Evolutionary conservation across 2,329 filamentous ascomycete species (phyloP).

Genomic region (Cercospora sp.): DNA sequence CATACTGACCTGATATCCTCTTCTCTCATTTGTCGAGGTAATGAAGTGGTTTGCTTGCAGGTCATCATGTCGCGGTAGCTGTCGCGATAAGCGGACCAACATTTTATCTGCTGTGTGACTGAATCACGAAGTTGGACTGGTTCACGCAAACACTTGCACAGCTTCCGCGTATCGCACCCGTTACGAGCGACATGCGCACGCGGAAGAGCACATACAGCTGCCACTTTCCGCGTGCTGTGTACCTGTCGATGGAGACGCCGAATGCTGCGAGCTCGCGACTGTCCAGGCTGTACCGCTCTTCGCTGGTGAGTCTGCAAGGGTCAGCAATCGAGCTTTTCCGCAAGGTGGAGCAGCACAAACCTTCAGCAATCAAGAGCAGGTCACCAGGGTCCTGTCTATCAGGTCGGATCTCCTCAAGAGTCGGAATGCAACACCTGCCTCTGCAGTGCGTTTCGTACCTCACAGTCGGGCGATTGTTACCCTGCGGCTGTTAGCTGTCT

Average conservation of each 20-base stretch:
- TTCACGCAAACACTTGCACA: not conserved
- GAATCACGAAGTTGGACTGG: not conserved
- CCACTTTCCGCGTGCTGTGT: not conserved
- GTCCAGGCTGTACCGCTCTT: slow-evolving; percentile 7
- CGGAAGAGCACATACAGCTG: slow-evolving; percentile 13
- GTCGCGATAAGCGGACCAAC: not conserved
- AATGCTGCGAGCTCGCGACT: not conserved
- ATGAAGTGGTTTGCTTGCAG: slow-evolving; percentile 4
- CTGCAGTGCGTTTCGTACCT: slow-evolving; percentile 23
- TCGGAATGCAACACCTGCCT: slow-evolving; percentile 24
- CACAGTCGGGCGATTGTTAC: slow-evolving; percentile 19
- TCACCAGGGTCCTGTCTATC: slow-evolving; percentile 21
- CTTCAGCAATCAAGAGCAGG: slow-evolving; percentile 12
- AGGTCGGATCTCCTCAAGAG: slow-evolving; percentile 21
- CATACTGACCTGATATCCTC: not conserved
- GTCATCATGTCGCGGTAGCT: slow-evolving; percentile 1
- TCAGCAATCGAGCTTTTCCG: not conserved
- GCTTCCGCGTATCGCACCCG: slow-evolving; percentile 11
- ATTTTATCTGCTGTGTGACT: slow-evolving; percentile 13
- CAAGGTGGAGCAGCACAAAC: not conserved
- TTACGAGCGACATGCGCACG: slow-evolving; percentile 8
- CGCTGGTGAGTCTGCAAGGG: not conserved
- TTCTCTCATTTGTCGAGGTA: not conserved
- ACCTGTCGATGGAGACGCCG: not conserved
- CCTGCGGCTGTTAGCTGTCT: slow-evolving; percentile 10